Percentiles rank a stretch among this genome's conserved stretches.
Conservation (phyloP, 2,329 filamentous ascomycete species). For the Aureobasidium namibiae region DNA sequence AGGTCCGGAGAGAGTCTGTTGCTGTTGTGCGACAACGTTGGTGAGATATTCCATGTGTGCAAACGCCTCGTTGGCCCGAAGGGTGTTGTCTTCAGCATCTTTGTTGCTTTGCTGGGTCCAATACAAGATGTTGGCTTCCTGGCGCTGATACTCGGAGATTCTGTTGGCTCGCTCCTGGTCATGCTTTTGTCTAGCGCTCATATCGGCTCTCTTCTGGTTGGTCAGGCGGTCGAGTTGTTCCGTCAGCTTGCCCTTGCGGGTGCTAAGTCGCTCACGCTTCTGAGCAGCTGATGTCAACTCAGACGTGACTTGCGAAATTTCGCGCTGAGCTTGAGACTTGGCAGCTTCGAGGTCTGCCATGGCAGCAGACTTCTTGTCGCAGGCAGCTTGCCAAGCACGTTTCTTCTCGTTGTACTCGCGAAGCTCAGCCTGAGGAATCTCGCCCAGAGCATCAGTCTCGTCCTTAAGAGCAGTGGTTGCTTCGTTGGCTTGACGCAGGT, state of each 20-base stretch:
- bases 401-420: slow-evolving; percentile 50
- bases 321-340: slow-evolving; percentile 55
- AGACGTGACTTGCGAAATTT: slow-evolving; percentile 54
- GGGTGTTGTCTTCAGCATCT: slow-evolving; percentile 29
- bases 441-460: slow-evolving; percentile 58
- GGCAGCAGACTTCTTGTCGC: slow-evolving; percentile 42
- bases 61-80: slow-evolving; percentile 32
- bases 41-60: slow-evolving; percentile 28
- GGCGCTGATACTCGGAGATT: slow-evolving; percentile 26
- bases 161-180: slow-evolving; percentile 24
- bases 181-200: slow-evolving; percentile 26
- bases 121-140: slow-evolving; percentile 30
- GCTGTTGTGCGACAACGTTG: slow-evolving; percentile 21
- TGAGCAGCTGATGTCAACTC: slow-evolving; percentile 57
- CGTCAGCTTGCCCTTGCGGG: slow-evolving; percentile 63
- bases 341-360: slow-evolving; percentile 52
- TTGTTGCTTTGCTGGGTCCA: slow-evolving; percentile 31
- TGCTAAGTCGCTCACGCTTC: slow-evolving; percentile 64
- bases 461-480: slow-evolving; percentile 48
- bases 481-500: slow-evolving; percentile 62
- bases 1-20: slow-evolving; percentile 19
- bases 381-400: slow-evolving; percentile 49
- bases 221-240: slow-evolving; percentile 63
- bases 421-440: slow-evolving; percentile 54
- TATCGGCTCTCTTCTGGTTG: slow-evolving; percentile 55